Evolutionary conservation across 1,139 yeast genomes (phyloP).

Genomic region (Saccharomycopsis hybrid): DNA sequence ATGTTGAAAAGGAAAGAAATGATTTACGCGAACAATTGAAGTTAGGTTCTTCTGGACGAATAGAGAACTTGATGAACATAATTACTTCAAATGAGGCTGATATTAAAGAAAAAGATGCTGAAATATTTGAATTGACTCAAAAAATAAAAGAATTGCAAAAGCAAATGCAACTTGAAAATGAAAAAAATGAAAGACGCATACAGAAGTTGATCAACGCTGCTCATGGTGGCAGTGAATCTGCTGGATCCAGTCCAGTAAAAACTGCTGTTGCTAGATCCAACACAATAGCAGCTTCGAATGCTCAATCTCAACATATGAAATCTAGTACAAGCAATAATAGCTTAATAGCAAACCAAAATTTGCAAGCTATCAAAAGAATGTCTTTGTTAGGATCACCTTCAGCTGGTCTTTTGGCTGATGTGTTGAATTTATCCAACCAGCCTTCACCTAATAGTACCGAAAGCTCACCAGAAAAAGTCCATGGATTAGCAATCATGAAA

Average conservation of each 20-base stretch:
- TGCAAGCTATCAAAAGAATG: constrained; percentile 36
- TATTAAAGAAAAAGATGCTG: constrained; percentile 42
- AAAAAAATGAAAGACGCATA: constrained; percentile 64
- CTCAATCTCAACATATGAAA: too few species aligned
- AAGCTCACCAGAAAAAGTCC: constrained; percentile 5
- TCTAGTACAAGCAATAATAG: constrained; percentile 47
- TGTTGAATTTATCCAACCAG: constrained; percentile 7
- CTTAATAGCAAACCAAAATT: constrained; percentile 54
- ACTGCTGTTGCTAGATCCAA: not conserved
- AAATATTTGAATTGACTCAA: constrained; percentile 45
- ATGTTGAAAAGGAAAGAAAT: constrained; percentile 65
- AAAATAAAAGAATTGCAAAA: constrained; percentile 34
- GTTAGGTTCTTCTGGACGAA: constrained; percentile 65
- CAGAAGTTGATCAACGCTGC: constrained; percentile 43
- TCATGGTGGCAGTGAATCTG: constrained; percentile 33
- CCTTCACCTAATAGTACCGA: not conserved
- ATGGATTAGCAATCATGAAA: constrained; percentile 6
- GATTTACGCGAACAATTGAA: constrained; percentile 59
- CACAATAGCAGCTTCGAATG: too few species aligned
- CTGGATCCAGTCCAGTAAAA: constrained; percentile 22
- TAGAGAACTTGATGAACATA: constrained; percentile 37
- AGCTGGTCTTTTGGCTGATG: constrained; percentile 19
- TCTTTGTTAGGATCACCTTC: constrained; percentile 17
- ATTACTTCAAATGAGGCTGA: constrained; percentile 8
- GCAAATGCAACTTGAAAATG: constrained; percentile 57